Percentiles rank a stretch among this genome's conserved stretches.
phyloP scores from a whole-genome alignment of 2,329 filamentous ascomycete species.

The Byssothecium circinans region DNA sequence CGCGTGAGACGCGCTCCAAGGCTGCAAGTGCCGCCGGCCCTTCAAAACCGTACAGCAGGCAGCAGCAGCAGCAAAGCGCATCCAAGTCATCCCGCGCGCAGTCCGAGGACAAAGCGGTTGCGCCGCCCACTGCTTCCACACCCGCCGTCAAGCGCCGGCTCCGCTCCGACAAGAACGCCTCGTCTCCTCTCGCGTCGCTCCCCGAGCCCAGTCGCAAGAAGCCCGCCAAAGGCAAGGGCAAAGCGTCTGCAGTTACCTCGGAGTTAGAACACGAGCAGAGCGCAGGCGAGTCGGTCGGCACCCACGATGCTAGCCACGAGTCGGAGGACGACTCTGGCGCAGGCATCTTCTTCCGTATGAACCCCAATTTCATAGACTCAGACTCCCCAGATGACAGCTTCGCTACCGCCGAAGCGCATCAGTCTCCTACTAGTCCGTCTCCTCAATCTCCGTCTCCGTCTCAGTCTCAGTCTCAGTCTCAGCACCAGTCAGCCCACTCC shows the following conservation, averaged over 20 bases:
- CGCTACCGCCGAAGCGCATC: neutral
- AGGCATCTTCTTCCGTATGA: conserved; percentile 5
- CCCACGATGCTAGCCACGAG: neutral
- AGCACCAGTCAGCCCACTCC: neutral
- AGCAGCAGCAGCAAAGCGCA: neutral
- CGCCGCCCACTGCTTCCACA: neutral
- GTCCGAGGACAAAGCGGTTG: neutral
- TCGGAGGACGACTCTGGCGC: conserved; percentile 1
- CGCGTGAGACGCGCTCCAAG: neutral
- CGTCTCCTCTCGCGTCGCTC: neutral
- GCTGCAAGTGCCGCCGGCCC: neutral
- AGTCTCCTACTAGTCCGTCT: neutral
- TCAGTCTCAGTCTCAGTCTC: neutral
- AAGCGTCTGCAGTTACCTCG: neutral
- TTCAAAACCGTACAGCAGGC: neutral
- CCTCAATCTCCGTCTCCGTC: neutral
- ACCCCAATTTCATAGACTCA: neutral
- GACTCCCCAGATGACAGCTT: neutral
- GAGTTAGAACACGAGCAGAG: neutral
- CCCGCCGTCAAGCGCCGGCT: conserved; percentile 12
- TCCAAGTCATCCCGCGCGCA: neutral
- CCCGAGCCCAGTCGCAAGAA: neutral
- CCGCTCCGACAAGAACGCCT: conserved; percentile 15
- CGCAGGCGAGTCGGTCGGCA: neutral
- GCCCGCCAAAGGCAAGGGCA: neutral